Evolutionary conservation across 345 rosid species (phyloP), one percentile per base, ranked within the genome.

Genomic region (Streptanthus diversifolius): DNA sequence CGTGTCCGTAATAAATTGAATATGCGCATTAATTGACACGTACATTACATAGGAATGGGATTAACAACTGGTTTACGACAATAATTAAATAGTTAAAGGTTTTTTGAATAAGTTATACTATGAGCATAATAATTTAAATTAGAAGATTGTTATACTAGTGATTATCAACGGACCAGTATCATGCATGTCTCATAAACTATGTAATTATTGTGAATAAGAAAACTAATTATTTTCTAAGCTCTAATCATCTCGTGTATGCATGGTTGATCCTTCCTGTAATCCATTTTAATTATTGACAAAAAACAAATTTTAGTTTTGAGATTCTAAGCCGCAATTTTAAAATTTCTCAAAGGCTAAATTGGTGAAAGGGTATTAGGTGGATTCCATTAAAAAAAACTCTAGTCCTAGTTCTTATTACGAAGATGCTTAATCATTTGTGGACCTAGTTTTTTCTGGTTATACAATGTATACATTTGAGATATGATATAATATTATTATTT

Each of bases 1-100:
- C 59, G 59, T 8, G 29, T 74, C 47, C 49, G 53, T 27, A 63
- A 54, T 33, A 7, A 55, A 51, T 7, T 30, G 7, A 54, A 66
- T 9, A 19, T 37, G 43, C 67, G 43, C 61, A 66, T 27, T 74
- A 6, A 10, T 37, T 18, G 67, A 74, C 72, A 66, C 78, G 78
- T 66, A 57, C 60, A 48, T 19, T 17, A 27, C 21, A 18, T 18
- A 13, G 49, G 14, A 18, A 17, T 63, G 27, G 63, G 15, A 3
- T 40, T 61, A 62, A 41, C 54, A 39, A 27, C 36, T 45, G 63
- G 24, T 27, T 64, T n/a, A 27, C 27, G 14, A 3, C 18, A 25
- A 1, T 40, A 40, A 14, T 8, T 24, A n/a, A 8, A 14, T 30
- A 19, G 3, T 15, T 18, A 8, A 47, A 64, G 1, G 17, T 45